phyloP scores from a whole-genome alignment of 805 yeast genomes.

The Komagataella kurtzmanii region DNA sequence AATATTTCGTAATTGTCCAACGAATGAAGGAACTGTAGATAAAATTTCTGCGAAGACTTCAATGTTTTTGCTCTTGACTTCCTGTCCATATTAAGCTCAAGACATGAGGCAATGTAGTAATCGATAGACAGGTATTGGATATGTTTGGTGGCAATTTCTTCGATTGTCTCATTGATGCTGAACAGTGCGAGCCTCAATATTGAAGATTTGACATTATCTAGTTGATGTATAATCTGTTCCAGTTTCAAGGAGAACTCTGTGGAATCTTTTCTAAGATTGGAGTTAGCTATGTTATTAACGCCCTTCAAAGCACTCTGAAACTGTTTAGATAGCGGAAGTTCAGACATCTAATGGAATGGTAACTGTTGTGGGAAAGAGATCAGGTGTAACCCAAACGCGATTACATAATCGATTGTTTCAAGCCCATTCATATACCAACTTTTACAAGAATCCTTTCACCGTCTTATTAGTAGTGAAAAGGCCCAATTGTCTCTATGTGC shows the following conservation, averaged over 20 bases:
- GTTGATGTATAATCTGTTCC: constrained; percentile 21
- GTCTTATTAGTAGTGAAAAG: neutral
- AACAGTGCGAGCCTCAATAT: constrained; percentile 43
- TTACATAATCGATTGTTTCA: neutral
- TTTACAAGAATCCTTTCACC: neutral
- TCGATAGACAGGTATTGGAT: constrained; percentile 47
- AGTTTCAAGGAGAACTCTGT: constrained; percentile 21
- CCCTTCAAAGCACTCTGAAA: constrained; percentile 5
- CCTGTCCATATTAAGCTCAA: constrained; percentile 12
- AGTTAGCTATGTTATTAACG: constrained; percentile 5
- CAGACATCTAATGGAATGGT: neutral
- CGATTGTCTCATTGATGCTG: constrained; percentile 57
- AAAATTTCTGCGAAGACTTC: constrained; percentile 27
- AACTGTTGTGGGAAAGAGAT: neutral
- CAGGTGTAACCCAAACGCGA: neutral
- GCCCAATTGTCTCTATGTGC: neutral
- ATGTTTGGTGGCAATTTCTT: constrained; percentile 54
- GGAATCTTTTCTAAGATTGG: constrained; percentile 11
- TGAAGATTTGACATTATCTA: constrained; percentile 27
- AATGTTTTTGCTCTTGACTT: constrained; percentile 18
- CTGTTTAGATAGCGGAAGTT: constrained; percentile 6
- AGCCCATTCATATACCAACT: too few species aligned
- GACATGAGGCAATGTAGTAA: constrained; percentile 37
- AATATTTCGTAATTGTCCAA: constrained; percentile 32
- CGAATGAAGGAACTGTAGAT: constrained; percentile 30